phyloP scores from a whole-genome alignment of 352 stramenopile genomes.

The Pythium biforme region DNA sequence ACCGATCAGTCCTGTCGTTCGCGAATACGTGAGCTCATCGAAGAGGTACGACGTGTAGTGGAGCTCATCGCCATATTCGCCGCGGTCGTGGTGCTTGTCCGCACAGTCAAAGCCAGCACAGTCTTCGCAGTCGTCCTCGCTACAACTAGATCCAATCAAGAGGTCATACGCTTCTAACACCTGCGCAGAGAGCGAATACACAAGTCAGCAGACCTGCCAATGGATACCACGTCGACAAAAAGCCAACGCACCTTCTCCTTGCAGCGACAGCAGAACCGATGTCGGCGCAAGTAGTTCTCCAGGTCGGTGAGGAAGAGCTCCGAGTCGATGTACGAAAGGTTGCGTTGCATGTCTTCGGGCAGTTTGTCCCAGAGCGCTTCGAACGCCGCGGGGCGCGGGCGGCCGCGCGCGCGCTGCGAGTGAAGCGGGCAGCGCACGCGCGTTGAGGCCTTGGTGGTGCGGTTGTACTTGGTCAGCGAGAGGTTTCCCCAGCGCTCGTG shows the following conservation, averaged over 20 bases:
- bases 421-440: conserved; percentile 75
- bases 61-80: conserved; percentile 78
- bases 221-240: too few relatives aligned
- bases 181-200: conserved; percentile 5
- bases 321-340: conserved; percentile 85
- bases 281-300: conserved; percentile 77
- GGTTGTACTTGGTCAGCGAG: conserved; percentile 48
- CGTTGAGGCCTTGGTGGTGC: conserved; percentile 34
- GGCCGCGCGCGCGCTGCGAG: conserved; percentile 66
- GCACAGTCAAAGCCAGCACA: conserved; percentile 75
- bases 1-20: conserved; percentile 77
- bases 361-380: conserved; percentile 79
- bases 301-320: conserved; percentile 86
- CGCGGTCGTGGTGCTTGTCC: conserved; percentile 71
- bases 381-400: conserved; percentile 71
- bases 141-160: conserved; percentile 81
- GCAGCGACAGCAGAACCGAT: conserved; percentile 86
- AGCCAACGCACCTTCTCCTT: conserved; percentile 62
- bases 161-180: conserved; percentile 87
- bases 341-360: conserved; percentile 69
- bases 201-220: too few relatives aligned
- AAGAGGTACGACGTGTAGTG: conserved; percentile 87
- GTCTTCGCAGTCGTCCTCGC: conserved; percentile 85
- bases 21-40: conserved; percentile 81
- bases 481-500: conserved; percentile 67